phyloP scores from a whole-genome alignment of 2,329 filamentous ascomycete genomes.

The Colletotrichum chrysophilum region DNA sequence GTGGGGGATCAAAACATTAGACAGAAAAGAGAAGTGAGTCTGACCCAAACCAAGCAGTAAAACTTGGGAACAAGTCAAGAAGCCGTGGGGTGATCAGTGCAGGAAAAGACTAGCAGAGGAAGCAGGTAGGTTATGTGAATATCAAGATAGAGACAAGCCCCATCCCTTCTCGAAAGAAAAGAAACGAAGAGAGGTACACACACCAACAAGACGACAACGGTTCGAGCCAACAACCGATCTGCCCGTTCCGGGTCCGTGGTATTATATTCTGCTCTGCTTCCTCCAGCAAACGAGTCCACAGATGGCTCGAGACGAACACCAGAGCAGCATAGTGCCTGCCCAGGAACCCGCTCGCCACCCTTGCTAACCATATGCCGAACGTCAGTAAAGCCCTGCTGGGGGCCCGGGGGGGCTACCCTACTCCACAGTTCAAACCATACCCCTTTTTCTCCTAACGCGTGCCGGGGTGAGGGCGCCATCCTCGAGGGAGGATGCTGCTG shows the following conservation, averaged over 20 bases:
- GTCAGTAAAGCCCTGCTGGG: neutral
- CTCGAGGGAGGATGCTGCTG: neutral
- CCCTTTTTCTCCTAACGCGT: neutral
- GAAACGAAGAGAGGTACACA: neutral
- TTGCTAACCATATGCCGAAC: neutral
- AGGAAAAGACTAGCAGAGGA: neutral
- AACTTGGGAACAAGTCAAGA: neutral
- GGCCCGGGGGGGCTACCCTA: neutral
- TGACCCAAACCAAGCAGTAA: neutral
- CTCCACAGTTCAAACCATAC: conserved; percentile 11
- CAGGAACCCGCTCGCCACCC: neutral
- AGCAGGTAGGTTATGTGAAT: neutral
- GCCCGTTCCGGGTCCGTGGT: neutral
- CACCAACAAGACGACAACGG: neutral
- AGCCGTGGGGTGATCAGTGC: neutral
- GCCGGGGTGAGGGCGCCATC: neutral
- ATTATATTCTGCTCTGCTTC: neutral
- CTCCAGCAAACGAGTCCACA: neutral
- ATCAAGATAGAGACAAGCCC: neutral
- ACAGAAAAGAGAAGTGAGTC: neutral
- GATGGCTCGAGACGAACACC: neutral
- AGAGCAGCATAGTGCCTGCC: neutral
- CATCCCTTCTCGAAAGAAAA: conserved; percentile 3
- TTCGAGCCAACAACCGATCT: neutral
- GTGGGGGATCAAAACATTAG: neutral